Conservation (phyloP, 176 grass and related monocot genomes). For the Carex littledalei region DNA sequence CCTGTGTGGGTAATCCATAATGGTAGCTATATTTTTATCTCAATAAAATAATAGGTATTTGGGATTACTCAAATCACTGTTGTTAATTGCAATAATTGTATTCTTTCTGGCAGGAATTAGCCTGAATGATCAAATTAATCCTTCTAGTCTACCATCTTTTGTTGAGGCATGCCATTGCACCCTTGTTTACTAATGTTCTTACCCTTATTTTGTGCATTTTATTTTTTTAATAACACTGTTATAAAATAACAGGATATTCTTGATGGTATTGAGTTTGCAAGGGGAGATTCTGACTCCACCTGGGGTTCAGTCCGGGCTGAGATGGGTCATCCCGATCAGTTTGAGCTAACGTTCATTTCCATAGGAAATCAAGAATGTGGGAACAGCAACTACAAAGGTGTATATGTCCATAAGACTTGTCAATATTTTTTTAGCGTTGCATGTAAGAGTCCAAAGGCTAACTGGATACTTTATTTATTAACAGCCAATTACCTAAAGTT, state of each 20-base stretch:
- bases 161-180: slow-evolving; percentile 56
- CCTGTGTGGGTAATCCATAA: slow-evolving; percentile 88
- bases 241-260: slow-evolving; percentile 63
- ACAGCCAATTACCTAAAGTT: slow-evolving; percentile 76
- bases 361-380: slow-evolving; percentile 92
- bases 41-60: neutral
- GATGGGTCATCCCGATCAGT: slow-evolving; percentile 89
- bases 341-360: slow-evolving; percentile 71
- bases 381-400: slow-evolving; percentile 70
- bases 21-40: slow-evolving; percentile 39
- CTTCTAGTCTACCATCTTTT: slow-evolving; percentile 58
- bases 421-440: neutral
- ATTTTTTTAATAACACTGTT: slow-evolving; percentile 11
- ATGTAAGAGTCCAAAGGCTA: slow-evolving; percentile 10
- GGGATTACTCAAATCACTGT: neutral
- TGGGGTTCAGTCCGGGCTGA: slow-evolving; percentile 82
- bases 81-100: slow-evolving; percentile 17
- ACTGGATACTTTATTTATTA: slow-evolving; percentile 19
- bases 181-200: neutral
- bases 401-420: neutral
- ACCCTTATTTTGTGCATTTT: neutral
- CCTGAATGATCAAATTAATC: slow-evolving; percentile 54
- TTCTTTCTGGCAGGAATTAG: slow-evolving; percentile 63
- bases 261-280: slow-evolving; percentile 84
- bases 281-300: slow-evolving; percentile 50